Evolutionary conservation across 805 yeast species (phyloP).

Genomic region (Myxozyma kluyveri): DNA sequence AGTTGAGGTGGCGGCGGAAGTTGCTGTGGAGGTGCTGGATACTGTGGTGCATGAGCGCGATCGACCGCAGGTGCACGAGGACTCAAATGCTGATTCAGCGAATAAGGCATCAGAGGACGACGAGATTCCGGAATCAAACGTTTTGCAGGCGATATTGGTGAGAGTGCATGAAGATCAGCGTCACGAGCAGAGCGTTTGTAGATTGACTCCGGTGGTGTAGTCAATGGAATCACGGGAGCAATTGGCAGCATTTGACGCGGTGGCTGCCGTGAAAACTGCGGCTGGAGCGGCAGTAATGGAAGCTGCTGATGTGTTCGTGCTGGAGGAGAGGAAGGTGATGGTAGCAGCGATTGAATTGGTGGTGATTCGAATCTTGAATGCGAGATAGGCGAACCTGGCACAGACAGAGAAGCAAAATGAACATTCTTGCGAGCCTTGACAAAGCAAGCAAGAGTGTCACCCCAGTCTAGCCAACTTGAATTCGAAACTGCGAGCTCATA

Average conservation of each 20-base stretch:
- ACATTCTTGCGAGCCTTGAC: conserved; percentile 13
- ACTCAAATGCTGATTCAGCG: neutral
- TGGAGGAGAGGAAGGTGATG: neutral
- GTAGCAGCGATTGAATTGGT: neutral
- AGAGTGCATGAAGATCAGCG: neutral
- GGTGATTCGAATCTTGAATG: neutral
- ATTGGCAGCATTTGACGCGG: neutral
- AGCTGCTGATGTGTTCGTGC: neutral
- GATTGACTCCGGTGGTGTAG: too few species aligned
- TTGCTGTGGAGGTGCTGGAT: neutral
- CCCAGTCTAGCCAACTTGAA: conserved; percentile 19
- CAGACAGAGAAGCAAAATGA: conserved; percentile 14
- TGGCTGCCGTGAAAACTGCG: neutral
- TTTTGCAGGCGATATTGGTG: conserved; percentile 3
- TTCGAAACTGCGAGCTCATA: conserved; percentile 20
- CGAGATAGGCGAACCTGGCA: conserved; percentile 21
- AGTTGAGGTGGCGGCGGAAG: conserved; percentile 2
- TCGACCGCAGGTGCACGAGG: conserved; percentile 2
- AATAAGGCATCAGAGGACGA: too few species aligned
- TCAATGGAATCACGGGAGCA: neutral
- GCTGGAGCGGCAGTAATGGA: neutral
- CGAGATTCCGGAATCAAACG: neutral
- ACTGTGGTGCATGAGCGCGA: too few species aligned
- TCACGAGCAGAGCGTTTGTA: neutral
- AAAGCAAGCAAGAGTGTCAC: conserved; percentile 13